Conservation (phyloP, 2,329 filamentous ascomycete genomes). For the Colletotrichum limetticola region DNA sequence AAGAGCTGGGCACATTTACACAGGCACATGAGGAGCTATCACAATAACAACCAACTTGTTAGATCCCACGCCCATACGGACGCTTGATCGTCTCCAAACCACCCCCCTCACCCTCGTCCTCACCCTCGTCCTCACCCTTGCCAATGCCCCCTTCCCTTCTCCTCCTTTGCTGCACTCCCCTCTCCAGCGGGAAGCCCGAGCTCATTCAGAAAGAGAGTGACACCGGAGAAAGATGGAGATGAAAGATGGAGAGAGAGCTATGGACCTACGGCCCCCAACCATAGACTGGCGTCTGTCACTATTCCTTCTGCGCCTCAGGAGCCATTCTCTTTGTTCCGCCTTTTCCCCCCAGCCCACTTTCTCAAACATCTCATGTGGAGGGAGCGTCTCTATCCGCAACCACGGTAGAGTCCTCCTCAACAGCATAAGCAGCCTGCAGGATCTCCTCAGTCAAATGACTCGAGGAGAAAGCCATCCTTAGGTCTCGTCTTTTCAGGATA, state of each 20-base stretch:
- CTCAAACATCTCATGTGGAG: constrained; percentile 21
- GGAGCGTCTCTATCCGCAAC: constrained; percentile 7
- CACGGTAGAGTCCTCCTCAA: constrained; percentile 20
- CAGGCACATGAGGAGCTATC: background rate
- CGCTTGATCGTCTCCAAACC: background rate
- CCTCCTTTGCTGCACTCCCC: background rate
- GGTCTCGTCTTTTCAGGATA: background rate
- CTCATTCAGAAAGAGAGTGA: background rate
- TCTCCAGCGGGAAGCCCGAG: constrained; percentile 13
- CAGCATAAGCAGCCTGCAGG: constrained; percentile 17
- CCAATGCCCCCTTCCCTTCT: background rate
- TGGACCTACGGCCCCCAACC: background rate
- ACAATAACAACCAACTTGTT: background rate
- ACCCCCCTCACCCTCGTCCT: no score
- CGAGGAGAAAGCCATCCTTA: background rate
- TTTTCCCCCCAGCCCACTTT: background rate
- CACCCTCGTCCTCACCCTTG: background rate
- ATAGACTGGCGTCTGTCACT: background rate
- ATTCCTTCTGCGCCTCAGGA: background rate
- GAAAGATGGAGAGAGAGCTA: background rate
- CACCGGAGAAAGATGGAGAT: background rate
- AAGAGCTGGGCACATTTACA: constrained; percentile 8
- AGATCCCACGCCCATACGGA: background rate
- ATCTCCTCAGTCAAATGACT: constrained; percentile 9
- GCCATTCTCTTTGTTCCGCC: constrained; percentile 13